Evolutionary conservation across 345 rosid genomes (phyloP), one percentile per base, ranked within the genome.

Genomic region (Eucalyptus victrix): DNA sequence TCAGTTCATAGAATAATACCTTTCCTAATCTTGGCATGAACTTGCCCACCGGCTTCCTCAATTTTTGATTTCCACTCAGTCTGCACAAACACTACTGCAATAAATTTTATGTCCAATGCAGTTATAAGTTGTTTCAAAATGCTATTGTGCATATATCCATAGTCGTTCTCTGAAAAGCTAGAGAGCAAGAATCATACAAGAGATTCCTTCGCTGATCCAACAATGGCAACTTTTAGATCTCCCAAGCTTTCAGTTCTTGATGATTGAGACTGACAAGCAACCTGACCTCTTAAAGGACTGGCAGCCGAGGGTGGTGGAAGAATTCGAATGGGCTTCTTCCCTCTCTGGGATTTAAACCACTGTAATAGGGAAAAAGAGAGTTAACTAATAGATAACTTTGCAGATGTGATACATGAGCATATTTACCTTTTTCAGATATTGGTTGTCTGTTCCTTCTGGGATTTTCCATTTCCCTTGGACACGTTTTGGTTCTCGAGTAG

Each of bases 311-410:
- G 88, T 42, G 93, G 95, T 80, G 91, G 95, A 92, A 97, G 93
- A 86, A 94, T 65, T 88, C 96, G 96, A 80, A 92, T 89, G 80
- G 99, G 97, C 90, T 96, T 98, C 90, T 87, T 90, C 86, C 72
- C 90, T 92, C 93, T 96, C 91, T 97, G 99, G 72, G 98, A 94
- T 94, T 95, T 95, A 92, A 94, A 94, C 99, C 99, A 98, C 99
- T 98, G 96, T 92, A 93, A 87, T 86, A 88, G 89, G 89, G 44
- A 86, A 89, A 88, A 69, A 86, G 89, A 53, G 23, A 83, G 53
- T 87, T 40, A 58, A 40, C 30, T 34, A 23, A 87, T 23, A 32
- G 49, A 34, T 14, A 24, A 44, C 32, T 23, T 28, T 53, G 49
- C 47, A 28, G 30, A 44, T 40, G 37, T 34, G 42, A 40, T 76